Evolutionary conservation across 2,329 filamentous ascomycete genomes (phyloP).

Genomic region (Ceratocystis cacaofunesta): DNA sequence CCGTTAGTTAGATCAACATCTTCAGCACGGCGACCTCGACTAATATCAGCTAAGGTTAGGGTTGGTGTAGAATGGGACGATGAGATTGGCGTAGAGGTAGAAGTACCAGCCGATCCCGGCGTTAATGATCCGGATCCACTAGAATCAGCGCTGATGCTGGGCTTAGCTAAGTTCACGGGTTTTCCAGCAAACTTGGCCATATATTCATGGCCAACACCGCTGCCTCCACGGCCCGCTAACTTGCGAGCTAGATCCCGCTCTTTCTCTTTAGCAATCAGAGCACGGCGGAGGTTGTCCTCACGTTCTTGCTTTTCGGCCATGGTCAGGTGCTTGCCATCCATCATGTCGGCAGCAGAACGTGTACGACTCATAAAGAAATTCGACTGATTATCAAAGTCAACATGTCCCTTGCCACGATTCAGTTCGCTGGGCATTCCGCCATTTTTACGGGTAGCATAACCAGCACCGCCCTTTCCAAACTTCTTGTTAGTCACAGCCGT

Average conservation of each 20-base stretch:
- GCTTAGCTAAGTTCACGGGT: background rate
- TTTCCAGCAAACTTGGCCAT: constrained; percentile 30
- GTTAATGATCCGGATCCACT: background rate
- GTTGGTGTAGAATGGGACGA: constrained; percentile 30
- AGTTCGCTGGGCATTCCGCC: constrained; percentile 8
- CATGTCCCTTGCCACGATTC: constrained; percentile 25
- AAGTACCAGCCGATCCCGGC: background rate
- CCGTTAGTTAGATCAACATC: constrained; percentile 42
- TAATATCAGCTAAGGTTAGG: constrained; percentile 30
- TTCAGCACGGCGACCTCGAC: constrained; percentile 26
- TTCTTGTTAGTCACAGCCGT: constrained; percentile 21
- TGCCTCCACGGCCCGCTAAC: constrained; percentile 44
- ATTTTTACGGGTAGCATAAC: background rate
- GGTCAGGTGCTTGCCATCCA: constrained; percentile 37
- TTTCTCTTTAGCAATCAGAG: constrained; percentile 51
- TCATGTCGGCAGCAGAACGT: constrained; percentile 42
- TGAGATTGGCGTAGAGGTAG: constrained; percentile 18
- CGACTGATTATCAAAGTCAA: constrained; percentile 44
- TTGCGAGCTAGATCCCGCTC: constrained; percentile 58
- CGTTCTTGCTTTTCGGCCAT: constrained; percentile 45
- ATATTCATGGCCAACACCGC: constrained; percentile 55
- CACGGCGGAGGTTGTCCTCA: constrained; percentile 50
- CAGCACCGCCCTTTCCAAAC: constrained; percentile 33
- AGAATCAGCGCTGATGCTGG: background rate
- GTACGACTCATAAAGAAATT: constrained; percentile 39